Evolutionary conservation across 306 rosid genomes (phyloP).

Genomic region (Castanospermum australe): DNA sequence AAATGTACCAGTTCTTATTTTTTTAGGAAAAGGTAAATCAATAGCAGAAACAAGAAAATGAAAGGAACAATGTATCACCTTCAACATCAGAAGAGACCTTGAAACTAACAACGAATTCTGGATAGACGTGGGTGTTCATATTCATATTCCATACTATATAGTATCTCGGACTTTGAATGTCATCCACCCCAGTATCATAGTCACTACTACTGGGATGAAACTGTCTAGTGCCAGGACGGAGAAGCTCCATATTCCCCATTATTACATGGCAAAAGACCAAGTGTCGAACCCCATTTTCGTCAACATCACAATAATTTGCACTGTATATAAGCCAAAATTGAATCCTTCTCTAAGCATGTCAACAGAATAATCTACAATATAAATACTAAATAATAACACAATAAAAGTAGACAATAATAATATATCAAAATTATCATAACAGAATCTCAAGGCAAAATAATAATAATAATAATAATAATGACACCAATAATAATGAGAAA

Average conservation of each 20-base stretch:
- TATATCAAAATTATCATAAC: background rate
- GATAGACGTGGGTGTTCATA: slow-evolving; percentile 76
- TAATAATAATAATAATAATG: background rate
- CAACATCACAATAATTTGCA: slow-evolving; percentile 75
- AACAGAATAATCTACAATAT: slow-evolving; percentile 1
- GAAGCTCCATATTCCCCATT: slow-evolving; percentile 77
- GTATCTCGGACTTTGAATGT: slow-evolving; percentile 58
- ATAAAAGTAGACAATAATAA: background rate
- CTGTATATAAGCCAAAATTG: slow-evolving; percentile 53
- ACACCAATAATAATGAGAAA: background rate
- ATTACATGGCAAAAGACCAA: slow-evolving; percentile 79
- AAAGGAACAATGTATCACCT: slow-evolving; percentile 61
- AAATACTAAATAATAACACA: slow-evolving; percentile 5
- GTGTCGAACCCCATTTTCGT: slow-evolving; percentile 72
- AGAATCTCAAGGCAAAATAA: background rate
- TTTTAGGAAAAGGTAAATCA: slow-evolving; percentile 1
- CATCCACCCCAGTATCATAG: slow-evolving; percentile 89
- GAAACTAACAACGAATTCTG: slow-evolving; percentile 82
- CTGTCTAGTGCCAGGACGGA: slow-evolving; percentile 63
- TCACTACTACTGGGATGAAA: slow-evolving; percentile 67
- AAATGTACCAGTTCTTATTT: background rate
- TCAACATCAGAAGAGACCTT: slow-evolving; percentile 50
- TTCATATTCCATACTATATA: slow-evolving; percentile 80
- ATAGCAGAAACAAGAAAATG: background rate
- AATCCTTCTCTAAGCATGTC: slow-evolving; percentile 30